These are phyloP conservation scores for Silene vulgaris DNA, from an alignment of 179 eudicot genomes.

Conservation along the genomic window DNA sequence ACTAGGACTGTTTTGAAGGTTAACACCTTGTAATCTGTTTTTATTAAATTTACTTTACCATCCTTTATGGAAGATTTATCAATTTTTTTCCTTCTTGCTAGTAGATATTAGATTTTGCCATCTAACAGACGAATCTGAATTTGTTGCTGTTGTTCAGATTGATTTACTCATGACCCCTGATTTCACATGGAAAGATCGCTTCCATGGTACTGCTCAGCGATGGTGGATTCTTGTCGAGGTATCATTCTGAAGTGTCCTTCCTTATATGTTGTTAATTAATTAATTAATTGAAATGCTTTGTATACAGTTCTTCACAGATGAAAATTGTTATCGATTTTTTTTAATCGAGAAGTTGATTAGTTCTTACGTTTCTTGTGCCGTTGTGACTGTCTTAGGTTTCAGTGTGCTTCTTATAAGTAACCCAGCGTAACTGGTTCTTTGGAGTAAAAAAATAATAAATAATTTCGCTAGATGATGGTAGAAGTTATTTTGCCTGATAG, in stretches of 20 bases:
- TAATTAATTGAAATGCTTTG: not conserved
- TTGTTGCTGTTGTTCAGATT: constrained; percentile 41
- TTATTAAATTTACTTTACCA: not conserved
- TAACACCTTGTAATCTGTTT: constrained; percentile 16
- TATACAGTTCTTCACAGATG: not conserved
- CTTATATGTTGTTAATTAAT: constrained; percentile 5
- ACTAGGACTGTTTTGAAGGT: constrained; percentile 99
- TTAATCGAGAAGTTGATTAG: not conserved
- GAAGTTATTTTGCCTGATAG: not conserved
- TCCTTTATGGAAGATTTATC: not conserved
- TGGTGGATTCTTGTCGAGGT: constrained; percentile 99
- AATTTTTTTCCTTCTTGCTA: not conserved
- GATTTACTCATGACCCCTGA: constrained; percentile 83
- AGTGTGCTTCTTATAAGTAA: constrained; percentile 2
- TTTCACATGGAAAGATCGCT: constrained; percentile 95
- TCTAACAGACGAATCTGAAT: constrained; percentile 5
- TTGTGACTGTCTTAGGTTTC: not conserved
- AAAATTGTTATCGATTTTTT: not conserved
- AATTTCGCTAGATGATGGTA: not conserved
- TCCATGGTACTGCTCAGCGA: constrained; percentile 78
- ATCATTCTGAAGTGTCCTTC: constrained; percentile 20
- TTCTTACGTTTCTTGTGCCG: not conserved
- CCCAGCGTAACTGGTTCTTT: not conserved
- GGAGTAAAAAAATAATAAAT: not conserved
- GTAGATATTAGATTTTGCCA: constrained; percentile 9